phyloP scores from a whole-genome alignment of 164 flowering plant genomes.

The Nymphaea thermarum region DNA sequence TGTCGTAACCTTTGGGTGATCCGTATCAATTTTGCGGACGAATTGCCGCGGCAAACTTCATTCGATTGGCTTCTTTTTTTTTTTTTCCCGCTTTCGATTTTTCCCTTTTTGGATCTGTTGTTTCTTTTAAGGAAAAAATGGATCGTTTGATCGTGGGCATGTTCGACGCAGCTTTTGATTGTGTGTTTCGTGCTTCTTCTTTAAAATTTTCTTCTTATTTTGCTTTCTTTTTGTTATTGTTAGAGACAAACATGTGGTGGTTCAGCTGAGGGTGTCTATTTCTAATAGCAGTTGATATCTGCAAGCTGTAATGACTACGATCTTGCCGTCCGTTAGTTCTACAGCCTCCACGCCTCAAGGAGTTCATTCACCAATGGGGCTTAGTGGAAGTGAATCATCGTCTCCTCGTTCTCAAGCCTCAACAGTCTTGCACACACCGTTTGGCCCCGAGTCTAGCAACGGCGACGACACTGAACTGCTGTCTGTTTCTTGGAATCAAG shows the following conservation, averaged over 20 bases:
- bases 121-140: not conserved
- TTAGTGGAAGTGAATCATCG: conserved; percentile 17
- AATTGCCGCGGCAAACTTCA: not conserved
- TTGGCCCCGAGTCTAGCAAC: conserved; percentile 24
- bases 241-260: not conserved
- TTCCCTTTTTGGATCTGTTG: not conserved
- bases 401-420: conserved; percentile 14
- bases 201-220: not conserved
- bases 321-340: conserved; percentile 19
- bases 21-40: not conserved
- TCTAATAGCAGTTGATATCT: conserved; percentile 9
- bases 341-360: conserved; percentile 27
- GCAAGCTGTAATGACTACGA: conserved; percentile 5
- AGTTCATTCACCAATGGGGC: conserved; percentile 11
- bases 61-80: not conserved
- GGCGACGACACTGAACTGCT: conserved; percentile 29
- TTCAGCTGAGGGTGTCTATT: not conserved
- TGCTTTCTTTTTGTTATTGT: not conserved
- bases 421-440: conserved; percentile 7
- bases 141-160: not conserved
- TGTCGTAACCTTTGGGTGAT: not conserved
- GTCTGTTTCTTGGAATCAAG: conserved; percentile 60
- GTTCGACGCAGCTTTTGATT: no score
- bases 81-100: not conserved
- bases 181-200: not conserved